phyloP scores from a whole-genome alignment of 768 basidiomycete genomes.

The Paxillus involutus region DNA sequence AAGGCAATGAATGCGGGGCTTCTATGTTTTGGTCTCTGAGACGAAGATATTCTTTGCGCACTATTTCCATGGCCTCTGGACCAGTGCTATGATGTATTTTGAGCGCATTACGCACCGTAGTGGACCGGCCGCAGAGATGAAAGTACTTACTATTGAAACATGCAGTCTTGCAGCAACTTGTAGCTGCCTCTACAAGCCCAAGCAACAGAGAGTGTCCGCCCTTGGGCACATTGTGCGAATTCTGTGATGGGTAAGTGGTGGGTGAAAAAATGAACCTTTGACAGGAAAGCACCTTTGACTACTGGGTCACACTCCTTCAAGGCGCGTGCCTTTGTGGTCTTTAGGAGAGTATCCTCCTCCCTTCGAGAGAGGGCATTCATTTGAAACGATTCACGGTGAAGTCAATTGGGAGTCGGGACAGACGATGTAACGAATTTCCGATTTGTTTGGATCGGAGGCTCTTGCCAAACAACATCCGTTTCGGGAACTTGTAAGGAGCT shows the following conservation, averaged over 20 bases:
- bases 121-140: neutral
- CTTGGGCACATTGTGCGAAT: conserved; percentile 82
- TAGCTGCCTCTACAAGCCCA: conserved; percentile 80
- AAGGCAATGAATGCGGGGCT: neutral
- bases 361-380: conserved; percentile 88
- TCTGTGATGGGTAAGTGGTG: conserved; percentile 41
- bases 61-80: conserved; percentile 69
- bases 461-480: neutral
- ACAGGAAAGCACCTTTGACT: conserved; percentile 55
- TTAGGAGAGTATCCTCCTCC: conserved; percentile 84
- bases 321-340: conserved; percentile 77
- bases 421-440: neutral
- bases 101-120: neutral
- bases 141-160: conserved; percentile 70
- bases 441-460: neutral
- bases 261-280: neutral
- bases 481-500: neutral
- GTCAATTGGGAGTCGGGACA: neutral
- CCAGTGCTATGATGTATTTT: conserved; percentile 51
- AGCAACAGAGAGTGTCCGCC: conserved; percentile 78
- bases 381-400: neutral
- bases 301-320: conserved; percentile 74
- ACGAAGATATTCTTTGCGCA: conserved; percentile 72
- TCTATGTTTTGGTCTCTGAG: conserved; percentile 43
- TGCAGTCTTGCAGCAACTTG: conserved; percentile 71